Conservation (phyloP, 2,329 filamentous ascomycete genomes). For the Escovopsis sp. region DNA sequence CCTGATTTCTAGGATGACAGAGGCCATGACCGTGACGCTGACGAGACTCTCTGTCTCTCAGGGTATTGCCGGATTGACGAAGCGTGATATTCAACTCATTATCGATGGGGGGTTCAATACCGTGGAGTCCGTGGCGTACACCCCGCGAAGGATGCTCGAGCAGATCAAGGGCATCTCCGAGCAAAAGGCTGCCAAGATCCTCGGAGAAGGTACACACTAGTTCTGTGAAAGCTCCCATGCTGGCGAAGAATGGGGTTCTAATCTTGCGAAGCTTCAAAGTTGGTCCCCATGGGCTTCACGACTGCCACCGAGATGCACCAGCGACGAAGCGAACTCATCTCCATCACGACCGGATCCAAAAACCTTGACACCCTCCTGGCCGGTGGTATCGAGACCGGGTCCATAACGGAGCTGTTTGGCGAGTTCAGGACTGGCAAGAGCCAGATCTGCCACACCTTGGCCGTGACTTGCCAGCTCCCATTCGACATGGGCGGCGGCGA, state of each 20-base stretch:
- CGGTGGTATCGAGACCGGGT: slow-evolving; percentile 91
- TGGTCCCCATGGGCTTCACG: slow-evolving; percentile 97
- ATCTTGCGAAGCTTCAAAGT: slow-evolving; percentile 57
- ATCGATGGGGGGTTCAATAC: slow-evolving; percentile 89
- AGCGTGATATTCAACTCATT: slow-evolving; percentile 85
- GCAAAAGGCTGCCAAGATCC: slow-evolving; percentile 83
- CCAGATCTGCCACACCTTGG: slow-evolving; percentile 96
- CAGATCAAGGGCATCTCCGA: slow-evolving; percentile 98
- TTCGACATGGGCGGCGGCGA: slow-evolving; percentile 99
- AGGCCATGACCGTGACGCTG: not conserved
- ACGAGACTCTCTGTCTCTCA: slow-evolving; percentile 19
- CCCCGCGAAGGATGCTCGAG: slow-evolving; percentile 66
- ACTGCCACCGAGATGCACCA: slow-evolving; percentile 99
- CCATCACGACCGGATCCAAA: slow-evolving; percentile 95
- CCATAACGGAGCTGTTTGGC: slow-evolving; percentile 94
- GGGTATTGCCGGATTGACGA: slow-evolving; percentile 83
- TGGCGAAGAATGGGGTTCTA: not conserved
- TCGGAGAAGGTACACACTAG: slow-evolving; percentile 62
- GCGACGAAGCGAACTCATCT: slow-evolving; percentile 89
- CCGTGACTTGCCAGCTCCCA: slow-evolving; percentile 91
- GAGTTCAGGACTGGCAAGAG: slow-evolving; percentile 97
- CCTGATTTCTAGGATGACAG: too few species aligned
- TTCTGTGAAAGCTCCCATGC: not conserved
- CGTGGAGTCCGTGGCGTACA: slow-evolving; percentile 91
- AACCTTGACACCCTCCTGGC: slow-evolving; percentile 90